Percentiles rank a stretch among this genome's conserved stretches.
Evolutionary conservation across 805 yeast genomes (phyloP).

Genomic region (Wickerhamomyces kurtzmanii): DNA sequence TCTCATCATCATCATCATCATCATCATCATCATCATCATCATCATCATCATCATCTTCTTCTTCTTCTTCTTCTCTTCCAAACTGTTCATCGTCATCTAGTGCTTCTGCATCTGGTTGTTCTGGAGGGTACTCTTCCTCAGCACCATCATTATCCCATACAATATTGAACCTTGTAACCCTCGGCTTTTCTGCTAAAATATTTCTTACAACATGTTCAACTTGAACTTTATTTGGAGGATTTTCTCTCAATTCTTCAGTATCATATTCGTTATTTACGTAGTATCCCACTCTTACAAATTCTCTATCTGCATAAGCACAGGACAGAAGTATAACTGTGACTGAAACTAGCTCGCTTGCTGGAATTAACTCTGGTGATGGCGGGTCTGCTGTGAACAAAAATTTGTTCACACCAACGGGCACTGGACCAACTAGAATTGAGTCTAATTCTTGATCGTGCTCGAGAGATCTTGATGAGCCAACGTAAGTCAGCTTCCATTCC

Average conservation of each 20-base stretch:
- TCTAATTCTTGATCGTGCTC: slow-evolving; percentile 97
- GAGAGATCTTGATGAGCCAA: slow-evolving; percentile 87
- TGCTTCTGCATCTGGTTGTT: slow-evolving; percentile 54
- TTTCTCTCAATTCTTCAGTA: slow-evolving; percentile 83
- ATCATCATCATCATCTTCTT: slow-evolving; percentile 32
- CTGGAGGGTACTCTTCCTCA: slow-evolving; percentile 69
- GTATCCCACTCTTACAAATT: slow-evolving; percentile 95
- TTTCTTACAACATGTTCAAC: slow-evolving; percentile 92
- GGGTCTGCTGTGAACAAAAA: slow-evolving; percentile 93
- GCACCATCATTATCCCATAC: slow-evolving; percentile 85
- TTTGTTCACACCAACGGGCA: slow-evolving; percentile 94
- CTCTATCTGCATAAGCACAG: slow-evolving; percentile 88
- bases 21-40: slow-evolving; percentile 39
- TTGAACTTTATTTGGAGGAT: slow-evolving; percentile 89
- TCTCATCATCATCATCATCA: slow-evolving; percentile 30
- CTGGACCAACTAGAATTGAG: slow-evolving; percentile 95
- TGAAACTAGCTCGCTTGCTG: slow-evolving; percentile 89
- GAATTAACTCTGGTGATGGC: slow-evolving; percentile 91
- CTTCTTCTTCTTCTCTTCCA: slow-evolving; percentile 46
- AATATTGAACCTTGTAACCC: slow-evolving; percentile 93
- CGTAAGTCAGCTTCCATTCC: slow-evolving; percentile 96
- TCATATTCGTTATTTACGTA: slow-evolving; percentile 97
- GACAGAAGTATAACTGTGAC: slow-evolving; percentile 91
- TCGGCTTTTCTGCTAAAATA: slow-evolving; percentile 92
- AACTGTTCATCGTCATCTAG: slow-evolving; percentile 56